Evolutionary conservation across 805 yeast species (phyloP), one percentile per base, ranked within the genome.

Genomic region (Candida parachauliodes): DNA sequence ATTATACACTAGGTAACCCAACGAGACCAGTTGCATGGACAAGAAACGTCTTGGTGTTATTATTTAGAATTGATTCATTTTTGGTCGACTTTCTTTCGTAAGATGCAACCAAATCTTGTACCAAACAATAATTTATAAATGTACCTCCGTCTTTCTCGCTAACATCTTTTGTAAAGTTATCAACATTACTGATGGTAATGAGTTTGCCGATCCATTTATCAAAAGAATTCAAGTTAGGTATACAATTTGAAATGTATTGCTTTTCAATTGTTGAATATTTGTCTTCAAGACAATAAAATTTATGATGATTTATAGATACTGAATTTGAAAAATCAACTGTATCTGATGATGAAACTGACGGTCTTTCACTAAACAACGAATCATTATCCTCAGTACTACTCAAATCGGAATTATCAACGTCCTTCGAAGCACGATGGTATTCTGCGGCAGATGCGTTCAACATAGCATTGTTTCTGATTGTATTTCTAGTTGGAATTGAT

Each of bases 151-250:
- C 37, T 19, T 46, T 22, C 2, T 29, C 17, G 11, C 18, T 27
- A 31, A 18, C 25, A 12, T 37, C 34, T 11, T 21, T 29, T 5
- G 37, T 20, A 27, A 48, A 41, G n/a, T 29, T 21, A 12, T 43
- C 38, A 17, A 37, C 47, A 31, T 54, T 51, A 10, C 59, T 47
- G n/a, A 58, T 27, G 1, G 53, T 50, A 14, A 56, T 28, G 18
- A 37, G 34, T 17, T 26, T 37, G 1, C 55, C 56, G 22, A 40
- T 37, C 73, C 73, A 68, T 40, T 50, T 58, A 42, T 65, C 72
- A 43, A 36, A 66, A 8, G 69, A 59, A 43, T 64, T 63, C 37
- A 67, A 52, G 29, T 48, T 51, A 1, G 70, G 70, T 9, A 65
- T 46, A 44, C 72, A 66, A 39, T 57, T 58, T 25, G 58, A 53